These are phyloP conservation scores for Luffa aegyptiaca DNA, from an alignment of 306 rosid genomes.

Conservation along the genomic window DNA sequence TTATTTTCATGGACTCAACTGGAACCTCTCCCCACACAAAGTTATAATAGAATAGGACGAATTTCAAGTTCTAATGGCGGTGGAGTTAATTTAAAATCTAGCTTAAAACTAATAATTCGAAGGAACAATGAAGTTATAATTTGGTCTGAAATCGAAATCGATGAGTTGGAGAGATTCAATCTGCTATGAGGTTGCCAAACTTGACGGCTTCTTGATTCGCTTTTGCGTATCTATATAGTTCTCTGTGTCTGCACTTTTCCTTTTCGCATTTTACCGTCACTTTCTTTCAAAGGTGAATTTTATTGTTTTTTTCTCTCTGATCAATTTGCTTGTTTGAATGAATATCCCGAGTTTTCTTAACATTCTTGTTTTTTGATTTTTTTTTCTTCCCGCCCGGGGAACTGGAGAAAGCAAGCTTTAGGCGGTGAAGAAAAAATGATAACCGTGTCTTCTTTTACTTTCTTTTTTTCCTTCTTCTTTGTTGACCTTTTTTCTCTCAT, in stretches of 20 bases:
- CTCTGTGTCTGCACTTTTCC: background rate
- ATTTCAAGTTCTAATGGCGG: background rate
- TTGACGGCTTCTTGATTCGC: background rate
- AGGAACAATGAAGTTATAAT: background rate
- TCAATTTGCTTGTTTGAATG: background rate
- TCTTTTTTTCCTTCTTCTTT: background rate
- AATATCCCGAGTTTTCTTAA: background rate
- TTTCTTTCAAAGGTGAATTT: slow-evolving; percentile 4
- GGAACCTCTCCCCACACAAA: background rate
- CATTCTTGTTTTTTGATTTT: background rate
- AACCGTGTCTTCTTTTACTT: background rate
- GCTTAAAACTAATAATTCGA: background rate
- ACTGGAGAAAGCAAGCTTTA: background rate
- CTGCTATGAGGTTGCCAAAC: background rate
- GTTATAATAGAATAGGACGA: background rate
- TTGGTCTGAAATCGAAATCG: background rate
- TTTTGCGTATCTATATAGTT: background rate
- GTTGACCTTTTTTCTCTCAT: background rate
- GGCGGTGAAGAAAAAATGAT: background rate
- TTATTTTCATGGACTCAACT: background rate
- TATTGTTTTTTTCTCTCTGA: background rate
- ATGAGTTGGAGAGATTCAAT: background rate
- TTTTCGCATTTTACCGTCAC: background rate
- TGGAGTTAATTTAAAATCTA: background rate
- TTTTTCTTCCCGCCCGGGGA: background rate